Base-by-base conservation (phyloP, 306 rosid genomes). In the Dalbergia cultrata region DNA sequence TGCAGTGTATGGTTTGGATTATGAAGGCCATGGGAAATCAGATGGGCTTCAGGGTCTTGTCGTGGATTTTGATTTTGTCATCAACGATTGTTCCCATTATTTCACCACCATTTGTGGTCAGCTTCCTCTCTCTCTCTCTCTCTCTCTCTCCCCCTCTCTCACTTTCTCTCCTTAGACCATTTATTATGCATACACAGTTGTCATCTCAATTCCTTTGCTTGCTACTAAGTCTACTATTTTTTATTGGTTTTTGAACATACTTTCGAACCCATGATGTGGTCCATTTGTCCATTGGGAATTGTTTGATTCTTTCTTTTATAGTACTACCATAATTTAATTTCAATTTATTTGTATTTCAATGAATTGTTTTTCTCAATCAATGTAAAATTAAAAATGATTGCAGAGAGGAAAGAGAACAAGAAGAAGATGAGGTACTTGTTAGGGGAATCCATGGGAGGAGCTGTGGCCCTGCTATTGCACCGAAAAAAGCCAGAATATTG, bases 391-490 rank as follows among this genome's bases (percentile, higher is more conserved):
- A 37, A 37, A 34, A 50, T 2, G 18, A 50, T 2, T 49, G 17
- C 84, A 95, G 99, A 88, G 62, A 92, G 75, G 77, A 31, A 18
- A 13, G 97, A 88, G 56, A 88, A 93, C 75, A 86, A 74, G 54
- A 80, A 86, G 12, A 93, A 86, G 77, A 87, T 84, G 91, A 90
- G 97, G 78, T 92, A 9, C 78, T 80, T 96, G 79, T 3, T 93
- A 41, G 99, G 99, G 6, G 99, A 96, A 83, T 96, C 99, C 13
- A 90, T 96, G 98, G 99, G 99, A 81, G 99, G 99, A 80, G 97
- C 94, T 2, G 91, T 90, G 83, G 94, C 88, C 72, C 87, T 96
- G 12, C 86, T 86, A 3, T 70, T 96, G 75, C 92, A 96, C 77
- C 60, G 88, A 71, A 90, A 88, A 61, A 87, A 22, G 78, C 97